Evolutionary conservation across 768 basidiomycete genomes (phyloP).

Genomic region (Lyophyllum atratum): DNA sequence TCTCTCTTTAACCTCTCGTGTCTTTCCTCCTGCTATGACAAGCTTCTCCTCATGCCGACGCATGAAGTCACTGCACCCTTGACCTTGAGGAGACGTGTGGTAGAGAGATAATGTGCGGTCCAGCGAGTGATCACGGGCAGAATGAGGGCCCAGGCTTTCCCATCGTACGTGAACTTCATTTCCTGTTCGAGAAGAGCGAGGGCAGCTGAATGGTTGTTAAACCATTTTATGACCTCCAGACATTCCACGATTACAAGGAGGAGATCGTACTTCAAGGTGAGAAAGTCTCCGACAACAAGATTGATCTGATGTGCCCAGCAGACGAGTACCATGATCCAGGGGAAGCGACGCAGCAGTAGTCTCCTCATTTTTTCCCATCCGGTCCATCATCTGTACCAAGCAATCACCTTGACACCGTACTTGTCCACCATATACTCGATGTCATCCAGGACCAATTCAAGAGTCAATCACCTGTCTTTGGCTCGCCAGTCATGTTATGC

Average conservation of each 20-base stretch:
- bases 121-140: constrained; percentile 22
- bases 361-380: constrained; percentile 24
- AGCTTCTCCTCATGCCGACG: not conserved
- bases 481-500: too few species aligned
- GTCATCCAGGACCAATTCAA: too few species aligned
- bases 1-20: not conserved
- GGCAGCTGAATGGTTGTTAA: constrained; percentile 22
- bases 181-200: not conserved
- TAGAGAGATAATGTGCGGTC: constrained; percentile 20
- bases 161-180: not conserved
- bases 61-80: not conserved
- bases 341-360: constrained; percentile 4
- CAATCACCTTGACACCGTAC: constrained; percentile 18
- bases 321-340: constrained; percentile 15
- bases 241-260: constrained; percentile 15
- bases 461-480: too few species aligned
- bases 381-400: constrained; percentile 24
- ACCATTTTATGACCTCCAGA: constrained; percentile 28
- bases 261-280: constrained; percentile 17
- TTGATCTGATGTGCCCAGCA: constrained; percentile 31
- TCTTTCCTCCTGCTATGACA: not conserved
- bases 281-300: constrained; percentile 30
- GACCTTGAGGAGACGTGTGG: constrained; percentile 16
- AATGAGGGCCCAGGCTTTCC: constrained; percentile 7
- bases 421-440: too few species aligned